Evolutionary conservation across 116 monocot genomes (phyloP).

Genomic region (Dioscorea cayenensis): DNA sequence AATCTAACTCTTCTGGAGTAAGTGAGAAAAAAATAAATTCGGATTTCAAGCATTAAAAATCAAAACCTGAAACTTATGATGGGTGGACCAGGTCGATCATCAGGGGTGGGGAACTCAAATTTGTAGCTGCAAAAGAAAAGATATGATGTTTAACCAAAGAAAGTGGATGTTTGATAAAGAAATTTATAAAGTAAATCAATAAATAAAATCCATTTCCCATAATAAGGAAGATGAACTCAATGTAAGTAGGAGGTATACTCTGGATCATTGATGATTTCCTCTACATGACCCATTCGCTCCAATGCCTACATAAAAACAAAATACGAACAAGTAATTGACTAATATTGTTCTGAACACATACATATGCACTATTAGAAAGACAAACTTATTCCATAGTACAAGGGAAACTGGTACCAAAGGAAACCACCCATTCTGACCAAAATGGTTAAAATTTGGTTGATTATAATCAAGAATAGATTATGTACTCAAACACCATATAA

Average conservation of each 20-base stretch:
- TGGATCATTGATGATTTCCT: constrained; percentile 94
- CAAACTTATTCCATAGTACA: neutral
- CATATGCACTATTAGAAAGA: neutral
- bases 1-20: neutral
- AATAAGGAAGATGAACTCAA: neutral
- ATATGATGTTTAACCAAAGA: neutral
- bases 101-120: constrained; percentile 99
- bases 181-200: neutral
- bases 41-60: neutral
- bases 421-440: neutral
- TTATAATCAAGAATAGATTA: too few relatives aligned
- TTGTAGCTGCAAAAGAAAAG: constrained; percentile 66
- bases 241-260: constrained; percentile 44
- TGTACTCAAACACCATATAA: neutral
- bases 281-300: constrained; percentile 89
- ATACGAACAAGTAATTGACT: neutral
- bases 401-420: neutral
- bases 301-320: constrained; percentile 56
- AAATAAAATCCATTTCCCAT: neutral
- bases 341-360: neutral
- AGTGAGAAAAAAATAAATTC: neutral
- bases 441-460: neutral
- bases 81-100: constrained; percentile 93
- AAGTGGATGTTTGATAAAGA: neutral
- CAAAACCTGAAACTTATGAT: constrained; percentile 98